Conservation (phyloP, 2,329 filamentous ascomycete genomes). For the Beauveria brongniartii region DNA sequence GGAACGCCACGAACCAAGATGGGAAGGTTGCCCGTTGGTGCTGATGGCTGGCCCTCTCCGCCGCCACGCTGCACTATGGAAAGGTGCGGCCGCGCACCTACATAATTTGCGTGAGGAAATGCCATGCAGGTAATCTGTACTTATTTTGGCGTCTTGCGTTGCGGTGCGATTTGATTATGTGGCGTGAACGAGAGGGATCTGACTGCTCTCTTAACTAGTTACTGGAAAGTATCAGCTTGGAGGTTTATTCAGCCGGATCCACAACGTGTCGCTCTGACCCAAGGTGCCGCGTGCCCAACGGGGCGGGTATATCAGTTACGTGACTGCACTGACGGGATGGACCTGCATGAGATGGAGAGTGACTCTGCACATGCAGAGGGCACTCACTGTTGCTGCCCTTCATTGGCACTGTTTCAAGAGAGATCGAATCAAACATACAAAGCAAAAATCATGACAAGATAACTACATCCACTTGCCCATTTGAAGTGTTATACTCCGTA, state of each 20-base stretch:
- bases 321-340: background rate
- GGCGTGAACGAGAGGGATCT: background rate
- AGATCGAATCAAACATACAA: too few relatives aligned
- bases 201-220: background rate
- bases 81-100: background rate
- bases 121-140: background rate
- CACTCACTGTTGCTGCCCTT: too few relatives aligned
- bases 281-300: background rate
- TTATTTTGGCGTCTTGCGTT: background rate
- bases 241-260: background rate
- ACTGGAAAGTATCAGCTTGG: background rate
- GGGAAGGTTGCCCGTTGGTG: conserved; percentile 8
- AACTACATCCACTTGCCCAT: background rate
- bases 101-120: background rate
- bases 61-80: background rate
- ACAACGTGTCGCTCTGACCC: background rate
- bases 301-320: background rate
- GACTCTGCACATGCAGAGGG: background rate
- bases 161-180: background rate
- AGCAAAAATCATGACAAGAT: too few relatives aligned
- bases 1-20: conserved; percentile 2
- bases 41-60: background rate
- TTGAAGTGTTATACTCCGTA: background rate
- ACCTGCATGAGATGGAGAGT: background rate
- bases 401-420: too few relatives aligned